A percentile compares a stretch with the other conserved stretches of the same genome.
Conservation (phyloP, 306 rosid species). For the Rosa rugosa region DNA sequence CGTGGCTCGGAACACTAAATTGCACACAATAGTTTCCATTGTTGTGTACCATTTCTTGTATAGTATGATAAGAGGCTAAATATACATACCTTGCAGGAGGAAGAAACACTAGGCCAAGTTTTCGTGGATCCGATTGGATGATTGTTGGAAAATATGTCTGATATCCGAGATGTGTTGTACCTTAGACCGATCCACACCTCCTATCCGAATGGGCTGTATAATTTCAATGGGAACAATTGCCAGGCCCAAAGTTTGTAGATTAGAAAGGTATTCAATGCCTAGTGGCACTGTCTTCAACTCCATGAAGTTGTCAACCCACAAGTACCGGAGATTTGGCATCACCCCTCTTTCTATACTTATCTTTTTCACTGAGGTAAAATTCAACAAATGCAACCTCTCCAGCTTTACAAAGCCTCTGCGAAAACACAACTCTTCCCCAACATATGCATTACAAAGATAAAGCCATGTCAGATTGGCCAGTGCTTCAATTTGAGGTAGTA, state of each 20-base stretch:
- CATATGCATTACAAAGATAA: not conserved
- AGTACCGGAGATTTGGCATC: not conserved
- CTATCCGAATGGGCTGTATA: not conserved
- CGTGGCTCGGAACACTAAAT: too few relatives aligned
- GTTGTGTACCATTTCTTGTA: too few relatives aligned
- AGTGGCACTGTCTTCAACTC: constrained; percentile 9
- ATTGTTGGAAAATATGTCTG: not conserved
- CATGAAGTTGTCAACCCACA: not conserved
- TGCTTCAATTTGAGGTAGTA: too few relatives aligned
- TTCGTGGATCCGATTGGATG: not conserved
- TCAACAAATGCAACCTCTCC: fast-evolving
- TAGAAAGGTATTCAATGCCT: constrained; percentile 7
- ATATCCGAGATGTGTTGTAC: not conserved
- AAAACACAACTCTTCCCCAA: not conserved
- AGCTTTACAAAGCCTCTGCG: not conserved
- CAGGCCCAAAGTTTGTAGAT: not conserved
- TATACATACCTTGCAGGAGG: too few relatives aligned
- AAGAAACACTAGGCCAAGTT: not conserved
- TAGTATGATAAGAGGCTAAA: too few relatives aligned
- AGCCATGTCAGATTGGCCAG: not conserved
- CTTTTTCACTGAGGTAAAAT: not conserved
- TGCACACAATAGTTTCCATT: too few relatives aligned
- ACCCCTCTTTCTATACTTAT: not conserved
- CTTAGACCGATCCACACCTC: not conserved
- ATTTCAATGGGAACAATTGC: not conserved